These are phyloP conservation scores for Nemania abortiva DNA, from an alignment of 2,329 filamentous ascomycete species.

Conservation along the genomic window DNA sequence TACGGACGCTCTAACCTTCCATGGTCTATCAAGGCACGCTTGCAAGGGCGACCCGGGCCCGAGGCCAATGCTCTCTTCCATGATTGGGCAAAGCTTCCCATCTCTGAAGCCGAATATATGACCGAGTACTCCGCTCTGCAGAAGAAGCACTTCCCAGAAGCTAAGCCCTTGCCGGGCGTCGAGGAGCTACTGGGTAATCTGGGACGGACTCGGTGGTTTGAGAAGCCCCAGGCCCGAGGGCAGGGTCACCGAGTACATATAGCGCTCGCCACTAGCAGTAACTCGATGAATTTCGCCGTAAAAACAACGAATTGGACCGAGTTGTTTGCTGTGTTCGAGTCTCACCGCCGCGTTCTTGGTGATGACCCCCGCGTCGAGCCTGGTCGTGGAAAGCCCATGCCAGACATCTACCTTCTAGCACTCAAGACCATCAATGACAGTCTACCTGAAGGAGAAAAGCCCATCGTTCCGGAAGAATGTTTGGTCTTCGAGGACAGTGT, in stretches of 20 bases:
- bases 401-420: conserved; percentile 93
- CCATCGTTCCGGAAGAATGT: conserved; percentile 85
- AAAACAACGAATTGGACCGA: conserved; percentile 76
- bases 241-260: conserved; percentile 72
- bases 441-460: conserved; percentile 70
- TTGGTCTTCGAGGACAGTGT: conserved; percentile 97
- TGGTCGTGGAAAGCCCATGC: conserved; percentile 92
- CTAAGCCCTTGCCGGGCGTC: conserved; percentile 85
- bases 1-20: conserved; percentile 82
- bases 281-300: conserved; percentile 77
- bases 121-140: conserved; percentile 73
- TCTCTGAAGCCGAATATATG: conserved; percentile 76
- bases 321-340: conserved; percentile 74
- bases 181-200: conserved; percentile 73
- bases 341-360: conserved; percentile 80
- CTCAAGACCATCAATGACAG: conserved; percentile 85
- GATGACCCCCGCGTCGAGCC: conserved; percentile 82
- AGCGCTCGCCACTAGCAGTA: conserved; percentile 86
- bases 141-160: conserved; percentile 75
- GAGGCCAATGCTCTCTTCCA: conserved; percentile 69
- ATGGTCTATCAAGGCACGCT: conserved; percentile 92
- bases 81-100: conserved; percentile 88
- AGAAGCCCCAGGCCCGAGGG: conserved; percentile 51
- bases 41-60: conserved; percentile 71
- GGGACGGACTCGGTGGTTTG: conserved; percentile 64